These are phyloP conservation scores for Aspergillus diversus DNA, from an alignment of 495 filamentous ascomycete species.

Conservation along the genomic window DNA sequence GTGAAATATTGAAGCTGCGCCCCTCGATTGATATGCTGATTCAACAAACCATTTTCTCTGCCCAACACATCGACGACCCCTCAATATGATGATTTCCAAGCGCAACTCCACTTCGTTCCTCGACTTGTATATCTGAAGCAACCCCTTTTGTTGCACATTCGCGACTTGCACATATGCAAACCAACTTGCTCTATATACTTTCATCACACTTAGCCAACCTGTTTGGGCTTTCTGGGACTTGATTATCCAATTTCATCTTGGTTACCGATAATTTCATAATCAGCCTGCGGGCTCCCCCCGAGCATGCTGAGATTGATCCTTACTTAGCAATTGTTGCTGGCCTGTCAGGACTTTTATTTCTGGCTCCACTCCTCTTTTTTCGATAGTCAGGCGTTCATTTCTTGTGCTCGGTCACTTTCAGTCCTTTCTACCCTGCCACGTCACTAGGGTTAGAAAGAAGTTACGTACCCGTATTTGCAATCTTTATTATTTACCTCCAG, in stretches of 20 bases:
- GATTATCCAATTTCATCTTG: constrained; percentile 14
- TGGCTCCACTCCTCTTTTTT: constrained; percentile 12
- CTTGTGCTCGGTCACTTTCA: constrained; percentile 37
- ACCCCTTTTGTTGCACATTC: constrained; percentile 26
- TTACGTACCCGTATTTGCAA: constrained; percentile 29
- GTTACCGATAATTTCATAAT: constrained; percentile 8
- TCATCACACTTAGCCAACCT: constrained; percentile 10
- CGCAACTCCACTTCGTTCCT: constrained; percentile 32
- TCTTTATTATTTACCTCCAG: constrained; percentile 22
- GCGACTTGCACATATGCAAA: constrained; percentile 45
- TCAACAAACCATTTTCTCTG: constrained; percentile 15
- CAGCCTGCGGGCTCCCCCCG: not conserved
- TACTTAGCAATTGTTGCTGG: constrained; percentile 41
- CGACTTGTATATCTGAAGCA: constrained; percentile 31
- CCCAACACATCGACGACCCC: constrained; percentile 36
- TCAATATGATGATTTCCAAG: constrained; percentile 41
- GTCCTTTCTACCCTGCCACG: constrained; percentile 46
- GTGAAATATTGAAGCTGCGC: constrained; percentile 10
- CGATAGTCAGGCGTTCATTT: constrained; percentile 28
- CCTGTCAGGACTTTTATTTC: constrained; percentile 28
- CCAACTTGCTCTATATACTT: constrained; percentile 24
- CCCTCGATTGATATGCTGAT: constrained; percentile 18
- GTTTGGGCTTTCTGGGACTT: constrained; percentile 3
- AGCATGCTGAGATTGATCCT: constrained; percentile 27
- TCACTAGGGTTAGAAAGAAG: constrained; percentile 45